Base-by-base conservation (phyloP, 805 yeast species). In the Wickerhamomyces pijperi region DNA sequence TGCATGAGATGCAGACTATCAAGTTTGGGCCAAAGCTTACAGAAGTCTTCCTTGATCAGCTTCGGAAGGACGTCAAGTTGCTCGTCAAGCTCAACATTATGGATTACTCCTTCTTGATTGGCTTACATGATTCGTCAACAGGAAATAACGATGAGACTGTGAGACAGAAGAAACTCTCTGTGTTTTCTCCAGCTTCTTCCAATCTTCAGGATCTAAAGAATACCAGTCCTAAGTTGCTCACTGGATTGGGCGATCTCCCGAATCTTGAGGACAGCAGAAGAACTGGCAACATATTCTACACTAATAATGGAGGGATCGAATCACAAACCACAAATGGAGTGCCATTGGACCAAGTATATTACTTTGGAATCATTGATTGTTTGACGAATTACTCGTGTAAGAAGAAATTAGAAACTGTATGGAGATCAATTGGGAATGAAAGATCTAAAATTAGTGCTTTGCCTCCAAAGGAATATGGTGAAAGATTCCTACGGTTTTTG, bases 61-160 rank as follows among this genome's bases (percentile, higher is more conserved):
- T 92, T 41, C 75, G 68, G 36, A 68, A 68, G 25, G 99, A 92
- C 56, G 92, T 86, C 16, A 59, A 64, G 40, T 67, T 92, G 18
- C 66, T 92, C 34, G 70, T 85, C 44, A 68, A 72, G 41, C 64
- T 86, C 46, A 86, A 87, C 49, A 88, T 85, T 28, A 92, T 92
- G 99, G 99, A 92, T 58, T 92, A 94, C 59, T 87, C 97, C 0
- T 66, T 92, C 44, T 64, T 92, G 36, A 61, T 94, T 35, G 99
- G 98, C 1, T 70, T 88, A 25, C 97, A 86, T 55, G 92, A 88
- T 54, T 63, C 81, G 44, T 65, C 67, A 21, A 65, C 68, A 45
- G 84, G 80, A 2, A 74, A 74, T 42, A 65, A 69, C 19, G 51
- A 50, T 25, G 48, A 42, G 9, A 41, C 41, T 15, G 36, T 49